Base-by-base conservation (phyloP, 805 yeast genomes). In the Candida xiaguanensis region DNA sequence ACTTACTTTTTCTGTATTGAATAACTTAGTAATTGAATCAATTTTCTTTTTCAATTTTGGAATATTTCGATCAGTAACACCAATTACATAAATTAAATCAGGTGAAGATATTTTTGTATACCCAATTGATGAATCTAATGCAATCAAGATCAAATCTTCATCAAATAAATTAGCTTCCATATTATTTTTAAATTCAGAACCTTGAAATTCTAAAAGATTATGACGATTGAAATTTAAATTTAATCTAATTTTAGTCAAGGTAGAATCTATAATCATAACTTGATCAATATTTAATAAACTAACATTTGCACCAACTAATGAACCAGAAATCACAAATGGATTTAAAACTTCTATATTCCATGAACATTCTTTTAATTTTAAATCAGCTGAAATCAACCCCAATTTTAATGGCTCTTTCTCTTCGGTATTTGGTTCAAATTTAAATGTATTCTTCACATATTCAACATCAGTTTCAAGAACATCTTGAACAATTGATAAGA, bases 381-480 rank as follows among this genome's bases (percentile, higher is more conserved):
- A 11, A 8, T 16, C 17, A 4, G 28, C 31, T n/a, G 42, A 23
- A 13, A 39, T 20, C 4, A 20, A 26, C 11, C 12, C 29, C 24
- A 32, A 18, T 24, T 16, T 16, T 16, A 29, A n/a, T 17, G 35
- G 9, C 24, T 28, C 20, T n/a, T 26, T 16, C 31, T 4, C 35
- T 14, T 37, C 27, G 9, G 24, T 26, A 8, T 12, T 16, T 13
- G 17, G 14, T 4, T 16, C 7, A 8, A 14, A 18, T 7, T 31
- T 23, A 13, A 32, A 22, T 20, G 20, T 17, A 9, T 12, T 19
- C 16, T 38, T 29, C 4, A 53, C 15, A 32, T 46, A 54, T 1
- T 31, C 29, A 0, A 52, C 34, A 35, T 53, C 59, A 5, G 38
- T 22, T 9, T 45, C 44, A 3, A 52, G 26, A 1, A 50, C 33